Conservation (phyloP, 2,329 filamentous ascomycete genomes). For the Talaromyces sp. region DNA sequence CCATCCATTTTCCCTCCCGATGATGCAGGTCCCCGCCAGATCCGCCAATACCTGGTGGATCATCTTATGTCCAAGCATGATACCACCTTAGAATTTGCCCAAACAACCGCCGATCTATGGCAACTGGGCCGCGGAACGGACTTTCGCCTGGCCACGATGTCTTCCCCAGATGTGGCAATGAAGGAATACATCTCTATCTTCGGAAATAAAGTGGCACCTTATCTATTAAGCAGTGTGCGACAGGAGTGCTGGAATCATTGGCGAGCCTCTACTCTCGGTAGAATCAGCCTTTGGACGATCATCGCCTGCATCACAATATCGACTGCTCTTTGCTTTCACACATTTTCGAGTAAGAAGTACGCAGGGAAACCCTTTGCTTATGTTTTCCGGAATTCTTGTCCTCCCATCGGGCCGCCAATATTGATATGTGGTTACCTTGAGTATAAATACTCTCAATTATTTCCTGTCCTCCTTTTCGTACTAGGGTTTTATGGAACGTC, state of each 20-base stretch:
- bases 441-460: no score
- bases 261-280: background rate
- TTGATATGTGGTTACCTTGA: no score
- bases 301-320: background rate
- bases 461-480: no score
- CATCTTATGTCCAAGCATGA: slow-evolving; percentile 2
- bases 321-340: no score
- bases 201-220: background rate
- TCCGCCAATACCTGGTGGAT: slow-evolving; percentile 2
- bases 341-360: no score
- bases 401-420: background rate
- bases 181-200: background rate
- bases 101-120: slow-evolving; percentile 5
- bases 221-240: background rate
- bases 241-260: background rate
- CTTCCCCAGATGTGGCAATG: background rate
- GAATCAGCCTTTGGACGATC: background rate
- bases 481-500: no score
- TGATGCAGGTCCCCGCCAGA: slow-evolving; percentile 1
- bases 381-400: background rate
- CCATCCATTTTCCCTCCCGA: slow-evolving; percentile 1
- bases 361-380: background rate
- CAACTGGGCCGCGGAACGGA: slow-evolving; percentile 10
- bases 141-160: background rate
- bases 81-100: background rate